Percentiles rank a stretch among this genome's conserved stretches.
Conservation (phyloP, 2,329 filamentous ascomycete species). For the Clathrospora elynae region DNA sequence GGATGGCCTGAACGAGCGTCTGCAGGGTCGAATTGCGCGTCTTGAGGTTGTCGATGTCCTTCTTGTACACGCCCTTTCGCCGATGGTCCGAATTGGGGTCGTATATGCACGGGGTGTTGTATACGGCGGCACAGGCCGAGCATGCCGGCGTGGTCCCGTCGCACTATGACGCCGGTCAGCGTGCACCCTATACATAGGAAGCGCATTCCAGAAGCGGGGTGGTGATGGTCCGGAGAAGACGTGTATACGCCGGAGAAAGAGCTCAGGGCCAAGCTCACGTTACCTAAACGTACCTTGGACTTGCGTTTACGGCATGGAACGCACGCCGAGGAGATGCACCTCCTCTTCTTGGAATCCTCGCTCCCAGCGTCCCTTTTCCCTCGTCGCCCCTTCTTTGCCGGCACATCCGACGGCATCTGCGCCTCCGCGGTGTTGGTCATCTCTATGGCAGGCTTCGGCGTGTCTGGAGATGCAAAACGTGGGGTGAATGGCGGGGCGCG, state of each 20-base stretch:
- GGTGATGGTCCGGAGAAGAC: conserved; percentile 14
- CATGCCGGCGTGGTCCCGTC: conserved; percentile 62
- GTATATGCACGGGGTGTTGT: conserved; percentile 88
- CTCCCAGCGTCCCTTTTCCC: conserved; percentile 46
- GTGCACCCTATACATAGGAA: not conserved
- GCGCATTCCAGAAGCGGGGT: conserved; percentile 10
- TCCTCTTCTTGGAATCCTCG: conserved; percentile 51
- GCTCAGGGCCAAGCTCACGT: conserved; percentile 4
- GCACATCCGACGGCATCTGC: conserved; percentile 16
- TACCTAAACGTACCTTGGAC: conserved; percentile 45
- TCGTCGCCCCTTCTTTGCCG: conserved; percentile 42
- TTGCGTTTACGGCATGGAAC: conserved; percentile 50
- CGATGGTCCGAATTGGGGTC: conserved; percentile 96
- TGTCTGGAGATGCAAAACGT: conserved; percentile 19
- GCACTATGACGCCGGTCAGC: conserved; percentile 58
- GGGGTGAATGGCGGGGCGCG: conserved; percentile 28
- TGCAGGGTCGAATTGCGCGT: conserved; percentile 86
- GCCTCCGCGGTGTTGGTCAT: conserved; percentile 16
- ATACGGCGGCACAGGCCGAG: conserved; percentile 94
- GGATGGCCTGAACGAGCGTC: conserved; percentile 87
- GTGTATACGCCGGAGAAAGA: conserved; percentile 18
- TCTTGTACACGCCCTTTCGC: conserved; percentile 94
- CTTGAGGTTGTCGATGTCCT: conserved; percentile 87
- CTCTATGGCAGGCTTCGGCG: conserved; percentile 20
- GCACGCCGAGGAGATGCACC: conserved; percentile 50